Evolutionary conservation across 2,329 filamentous ascomycete species (phyloP).

Genomic region (Aspergillus pseudoglaucus): DNA sequence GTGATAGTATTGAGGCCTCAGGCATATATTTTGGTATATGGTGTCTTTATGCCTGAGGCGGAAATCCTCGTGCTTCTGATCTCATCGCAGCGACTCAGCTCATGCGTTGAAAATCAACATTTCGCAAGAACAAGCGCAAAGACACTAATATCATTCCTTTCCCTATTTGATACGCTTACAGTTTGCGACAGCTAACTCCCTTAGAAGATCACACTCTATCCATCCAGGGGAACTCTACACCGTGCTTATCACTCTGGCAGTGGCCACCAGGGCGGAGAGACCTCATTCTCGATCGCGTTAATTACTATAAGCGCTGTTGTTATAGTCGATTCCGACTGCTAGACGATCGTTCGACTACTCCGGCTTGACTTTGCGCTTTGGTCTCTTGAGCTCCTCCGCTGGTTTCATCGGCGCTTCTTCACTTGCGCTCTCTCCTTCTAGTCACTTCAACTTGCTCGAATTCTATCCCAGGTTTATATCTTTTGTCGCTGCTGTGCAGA

Average conservation of each 20-base stretch:
- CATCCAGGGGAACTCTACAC: too few species aligned
- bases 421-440: conserved; percentile 1
- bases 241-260: too few species aligned
- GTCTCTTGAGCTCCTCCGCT: not conserved
- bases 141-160: too few species aligned
- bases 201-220: too few species aligned
- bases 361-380: not conserved
- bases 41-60: not conserved
- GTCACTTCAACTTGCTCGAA: not conserved
- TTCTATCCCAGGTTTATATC: too few species aligned
- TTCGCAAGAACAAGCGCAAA: too few species aligned
- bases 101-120: too few species aligned
- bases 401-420: conserved; percentile 7
- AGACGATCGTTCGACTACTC: not conserved
- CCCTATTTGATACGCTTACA: too few species aligned
- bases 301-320: not conserved
- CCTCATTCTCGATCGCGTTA: too few species aligned
- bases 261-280: too few species aligned
- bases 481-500: not conserved
- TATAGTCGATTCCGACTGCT: not conserved
- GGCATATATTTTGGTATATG: conserved; percentile 7
- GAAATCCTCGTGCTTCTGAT: not conserved
- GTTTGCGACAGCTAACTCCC: too few species aligned
- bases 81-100: not conserved
- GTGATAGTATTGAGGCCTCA: conserved; percentile 25